Base-by-base conservation (phyloP, 1,284 basidiomycete species). In the Austroboletus niveus region DNA sequence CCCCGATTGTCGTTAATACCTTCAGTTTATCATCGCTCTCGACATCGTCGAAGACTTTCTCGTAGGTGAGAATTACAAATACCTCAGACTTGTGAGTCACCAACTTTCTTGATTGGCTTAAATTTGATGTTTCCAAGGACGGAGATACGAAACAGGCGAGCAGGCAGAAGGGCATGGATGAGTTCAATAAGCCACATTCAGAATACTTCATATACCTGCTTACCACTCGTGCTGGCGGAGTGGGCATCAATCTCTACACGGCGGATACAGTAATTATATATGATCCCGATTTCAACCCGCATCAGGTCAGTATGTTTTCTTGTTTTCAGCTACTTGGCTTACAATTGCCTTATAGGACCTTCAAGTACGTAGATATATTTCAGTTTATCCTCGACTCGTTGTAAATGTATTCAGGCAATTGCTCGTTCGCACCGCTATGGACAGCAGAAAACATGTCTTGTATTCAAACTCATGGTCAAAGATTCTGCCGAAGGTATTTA, bases 231-330 rank as follows among this genome's bases (percentile, higher is more conserved):
- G 97, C 97, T 38, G 96, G 96, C 39, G 96, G 96, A 61, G 90
- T 98, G 48, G 94, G 95, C 31, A 97, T 98, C 72, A 98, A 97
- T 65, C 78, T 97, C 44, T 87, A 78, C 80, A 87, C 75, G 51
- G 92, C 93, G 34, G 92, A 95, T 61, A 94, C 91, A 2, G 94
- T 98, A 42, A 94, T 98, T 53, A 85, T 98, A 47, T 89, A 85
- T 60, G 94, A 95, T 64, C 89, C 91, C 0, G 94, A 98, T 72
- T 98, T 94, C 71, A 98, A 98, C 63, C 94, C 94, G 14, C 94
- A 96, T 70, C 87, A 91, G 72, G 89, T 85, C 50, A 32, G 6
- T n/a, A 30, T 14, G 1, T 34, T 24, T 36, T 42, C 10, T 44
- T 45, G 36, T 41, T 27, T 55, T 38, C 17, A 34, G 17, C 22